A percentile compares a stretch with the other conserved stretches of the same genome.
Conservation (phyloP, 163 green algal species). For the Volvox carteri region DNA sequence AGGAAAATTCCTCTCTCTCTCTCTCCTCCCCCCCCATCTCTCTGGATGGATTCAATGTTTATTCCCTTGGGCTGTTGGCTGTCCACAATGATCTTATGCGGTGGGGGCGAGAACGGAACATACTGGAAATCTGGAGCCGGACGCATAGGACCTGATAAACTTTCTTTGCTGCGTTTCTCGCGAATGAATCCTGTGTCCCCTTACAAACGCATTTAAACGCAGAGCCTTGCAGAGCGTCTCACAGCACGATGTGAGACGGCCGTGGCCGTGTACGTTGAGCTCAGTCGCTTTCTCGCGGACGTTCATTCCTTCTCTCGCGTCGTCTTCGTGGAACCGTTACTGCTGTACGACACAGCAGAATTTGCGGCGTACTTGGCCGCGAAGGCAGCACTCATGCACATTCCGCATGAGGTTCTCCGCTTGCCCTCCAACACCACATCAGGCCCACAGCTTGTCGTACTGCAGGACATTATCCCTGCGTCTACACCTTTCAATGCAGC, state of each 20-base stretch:
- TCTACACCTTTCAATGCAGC: too few relatives aligned
- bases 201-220: too few relatives aligned
- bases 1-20: too few relatives aligned
- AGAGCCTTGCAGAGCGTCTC: neutral
- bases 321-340: conserved; percentile 44
- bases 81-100: too few relatives aligned
- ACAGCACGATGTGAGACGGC: conserved; percentile 24
- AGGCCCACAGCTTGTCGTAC: neutral
- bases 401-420: conserved; percentile 34
- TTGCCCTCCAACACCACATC: conserved; percentile 2
- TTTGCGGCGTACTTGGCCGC: conserved; percentile 5
- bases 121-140: too few relatives aligned
- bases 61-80: too few relatives aligned
- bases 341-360: conserved; percentile 37
- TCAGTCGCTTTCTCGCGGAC: neutral
- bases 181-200: too few relatives aligned
- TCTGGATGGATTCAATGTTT: too few relatives aligned
- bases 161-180: too few relatives aligned
- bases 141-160: too few relatives aligned
- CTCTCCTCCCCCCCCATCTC: too few relatives aligned
- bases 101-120: too few relatives aligned
- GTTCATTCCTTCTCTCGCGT: neutral
- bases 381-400: neutral
- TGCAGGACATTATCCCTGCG: conserved; percentile 4
- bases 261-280: conserved; percentile 21